Evolutionary conservation across 805 yeast species (phyloP), one percentile per base, ranked within the genome.

Genomic region (Wickerhamiella lipophila): DNA sequence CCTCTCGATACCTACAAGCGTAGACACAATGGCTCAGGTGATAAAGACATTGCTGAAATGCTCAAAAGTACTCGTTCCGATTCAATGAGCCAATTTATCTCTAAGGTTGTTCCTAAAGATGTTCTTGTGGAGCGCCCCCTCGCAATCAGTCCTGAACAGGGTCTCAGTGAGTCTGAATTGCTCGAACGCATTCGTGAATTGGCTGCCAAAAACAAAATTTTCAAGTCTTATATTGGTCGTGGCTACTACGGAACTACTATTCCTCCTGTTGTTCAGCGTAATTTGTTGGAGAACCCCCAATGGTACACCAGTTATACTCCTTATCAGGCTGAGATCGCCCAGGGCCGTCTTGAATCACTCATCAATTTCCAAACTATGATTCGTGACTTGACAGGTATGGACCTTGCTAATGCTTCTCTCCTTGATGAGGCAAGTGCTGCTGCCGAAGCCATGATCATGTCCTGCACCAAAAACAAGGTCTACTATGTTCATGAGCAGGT

Each of bases 231-330:
- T 57, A 89, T 92, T 51, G 98, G 98, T 53, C 83, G 84, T 63
- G 98, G 98, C 36, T 92, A 89, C 66, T 83, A 85, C 57, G 94
- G 94, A 51, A 89, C 97, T 0, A 71, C 76, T 47, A 70, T 85
- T 42, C 98, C 98, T 0, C 82, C 94, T 1, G 96, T 89, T 30
- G 83, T 92, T 57, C 94, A 85, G 69, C 78, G 98, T 63, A 92
- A 92, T 60, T 66, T 92, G 51, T 69, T 92, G 50, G 98, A 92
- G 66, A 78, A 81, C 53, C 98, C 98, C 5, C 95, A 87, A 62
- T 92, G 98, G 98, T 92, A 92, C 71, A 92, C 98, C 18, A 86
- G 96, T 1, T 92, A 92, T 64, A 92, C 98, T 21, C 98, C 98
- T 30, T 92, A 92, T 65, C 98, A 92, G 69, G 96, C 98, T 0